These are phyloP conservation scores for Thermomyces lanuginosus DNA, from an alignment of 2,329 filamentous ascomycete genomes.

Conservation along the genomic window DNA sequence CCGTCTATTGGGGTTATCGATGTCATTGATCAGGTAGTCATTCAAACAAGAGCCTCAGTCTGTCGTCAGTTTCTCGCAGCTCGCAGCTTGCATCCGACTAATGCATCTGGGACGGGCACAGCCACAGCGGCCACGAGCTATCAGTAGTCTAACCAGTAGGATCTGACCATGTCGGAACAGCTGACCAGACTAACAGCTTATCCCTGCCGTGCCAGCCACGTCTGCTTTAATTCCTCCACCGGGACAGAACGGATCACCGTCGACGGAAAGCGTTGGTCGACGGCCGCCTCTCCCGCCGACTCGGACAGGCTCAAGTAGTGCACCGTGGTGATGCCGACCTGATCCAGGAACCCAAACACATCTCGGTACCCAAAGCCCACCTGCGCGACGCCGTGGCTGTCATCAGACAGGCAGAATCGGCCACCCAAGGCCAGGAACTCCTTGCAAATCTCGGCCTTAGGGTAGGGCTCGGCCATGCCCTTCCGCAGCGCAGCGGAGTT, in stretches of 20 bases:
- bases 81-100: too few relatives aligned
- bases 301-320: slow-evolving; percentile 20
- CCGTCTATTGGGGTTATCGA: too few relatives aligned
- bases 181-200: slow-evolving; percentile 18
- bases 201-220: too few relatives aligned
- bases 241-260: slow-evolving; percentile 17
- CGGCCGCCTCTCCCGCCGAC: slow-evolving; percentile 7
- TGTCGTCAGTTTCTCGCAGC: too few relatives aligned
- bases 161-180: too few relatives aligned
- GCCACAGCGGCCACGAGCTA: too few relatives aligned
- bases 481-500: slow-evolving; percentile 81
- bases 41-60: too few relatives aligned
- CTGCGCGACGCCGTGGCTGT: slow-evolving; percentile 79
- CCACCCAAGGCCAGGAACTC: slow-evolving; percentile 59
- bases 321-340: slow-evolving; percentile 21
- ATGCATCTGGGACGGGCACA: too few relatives aligned
- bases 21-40: too few relatives aligned
- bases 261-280: slow-evolving; percentile 22
- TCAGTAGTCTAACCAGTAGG: too few relatives aligned
- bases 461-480: slow-evolving; percentile 82
- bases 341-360: slow-evolving; percentile 53
- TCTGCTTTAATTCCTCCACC: slow-evolving; percentile 19
- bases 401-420: slow-evolving; percentile 79
- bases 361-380: slow-evolving; percentile 68
- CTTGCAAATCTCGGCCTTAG: slow-evolving; percentile 61